phyloP scores from a whole-genome alignment of 176 grass and related monocot species.

The Melocanna baccifera region DNA sequence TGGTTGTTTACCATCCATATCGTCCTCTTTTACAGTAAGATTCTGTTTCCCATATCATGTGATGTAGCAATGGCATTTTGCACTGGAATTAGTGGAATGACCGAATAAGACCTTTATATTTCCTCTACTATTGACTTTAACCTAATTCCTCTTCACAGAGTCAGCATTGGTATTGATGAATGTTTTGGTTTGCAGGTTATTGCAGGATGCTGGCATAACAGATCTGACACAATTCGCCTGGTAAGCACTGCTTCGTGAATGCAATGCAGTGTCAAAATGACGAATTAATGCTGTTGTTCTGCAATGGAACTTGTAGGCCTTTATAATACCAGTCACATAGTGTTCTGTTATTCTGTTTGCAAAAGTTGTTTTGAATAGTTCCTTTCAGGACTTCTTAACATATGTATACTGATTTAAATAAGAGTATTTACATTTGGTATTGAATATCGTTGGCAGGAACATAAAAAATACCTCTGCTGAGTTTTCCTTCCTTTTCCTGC shows the following conservation, averaged over 20 bases:
- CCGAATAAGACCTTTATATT: neutral
- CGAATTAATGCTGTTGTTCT: neutral
- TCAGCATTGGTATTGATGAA: conserved; percentile 9
- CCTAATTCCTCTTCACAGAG: neutral
- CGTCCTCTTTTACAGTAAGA: conserved; percentile 88
- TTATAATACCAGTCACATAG: neutral
- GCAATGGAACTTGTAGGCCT: neutral
- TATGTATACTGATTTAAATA: neutral
- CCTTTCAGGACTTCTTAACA: neutral
- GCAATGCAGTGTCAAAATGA: neutral
- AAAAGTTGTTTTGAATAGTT: neutral
- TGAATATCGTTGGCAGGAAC: conserved; percentile 4
- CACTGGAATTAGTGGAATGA: neutral
- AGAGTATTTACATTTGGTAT: neutral
- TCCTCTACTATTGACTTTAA: neutral
- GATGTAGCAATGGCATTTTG: neutral
- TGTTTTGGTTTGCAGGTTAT: conserved; percentile 56
- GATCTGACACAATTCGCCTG: conserved; percentile 84
- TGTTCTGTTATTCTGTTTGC: neutral
- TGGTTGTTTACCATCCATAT: conserved; percentile 97
- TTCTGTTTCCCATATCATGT: conserved; percentile 11
- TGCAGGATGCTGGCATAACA: conserved; percentile 89
- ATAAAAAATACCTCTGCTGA: neutral
- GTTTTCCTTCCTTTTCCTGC: neutral
- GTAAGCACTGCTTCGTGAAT: conserved; percentile 39